Evolutionary conservation across 225 moss, liverwort and hornwort species (phyloP), one percentile per base, ranked within the genome.

Genomic region (Asterella californica): DNA sequence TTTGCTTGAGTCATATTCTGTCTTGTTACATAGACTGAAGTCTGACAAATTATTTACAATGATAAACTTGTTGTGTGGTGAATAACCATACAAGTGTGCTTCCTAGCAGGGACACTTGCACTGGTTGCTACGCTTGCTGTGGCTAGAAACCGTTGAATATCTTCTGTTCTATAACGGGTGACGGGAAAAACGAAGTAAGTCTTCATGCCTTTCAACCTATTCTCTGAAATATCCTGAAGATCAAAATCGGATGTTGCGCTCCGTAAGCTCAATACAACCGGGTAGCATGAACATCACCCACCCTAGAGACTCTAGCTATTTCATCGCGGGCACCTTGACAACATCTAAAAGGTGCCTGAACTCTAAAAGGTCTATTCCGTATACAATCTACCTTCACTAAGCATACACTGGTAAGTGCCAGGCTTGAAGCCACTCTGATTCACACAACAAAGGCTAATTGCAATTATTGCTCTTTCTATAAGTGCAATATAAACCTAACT

Each of bases 91-190:
- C 79, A 97, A 94, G 97, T 97, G 69, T 97, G 97, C 84, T 97
- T 97, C 83, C 82, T 97, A 85, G 97, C 97, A 80, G 97, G 97
- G 54, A 97, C 93, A 59, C 90, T 97, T 52, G 97, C 97, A 72
- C 81, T 97, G 7, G 97, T 94, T 62, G 94, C 97, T 62, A 97
- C 97, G 94, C 81, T 88, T 97, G 42, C 89, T 97, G 45, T 89
- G 97, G n/a, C 97, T 93, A 63, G 97, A 97, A 87, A 97, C 94
- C 69, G 93, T 93, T 67, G 97, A 97, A 79, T 97, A 94, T 6
- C 76, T 97, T 97, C 94, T 72, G 82, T 93, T 42, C 89, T 97
- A 1, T 93, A 91, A 78, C 91, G 97, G 76, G 88, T 97, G 30
- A 97, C 94, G 21, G 94, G 86, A 79, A 86, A 97, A 78, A 82